Conservation (phyloP, 768 basidiomycete genomes). For the Leccinum obscurum region DNA sequence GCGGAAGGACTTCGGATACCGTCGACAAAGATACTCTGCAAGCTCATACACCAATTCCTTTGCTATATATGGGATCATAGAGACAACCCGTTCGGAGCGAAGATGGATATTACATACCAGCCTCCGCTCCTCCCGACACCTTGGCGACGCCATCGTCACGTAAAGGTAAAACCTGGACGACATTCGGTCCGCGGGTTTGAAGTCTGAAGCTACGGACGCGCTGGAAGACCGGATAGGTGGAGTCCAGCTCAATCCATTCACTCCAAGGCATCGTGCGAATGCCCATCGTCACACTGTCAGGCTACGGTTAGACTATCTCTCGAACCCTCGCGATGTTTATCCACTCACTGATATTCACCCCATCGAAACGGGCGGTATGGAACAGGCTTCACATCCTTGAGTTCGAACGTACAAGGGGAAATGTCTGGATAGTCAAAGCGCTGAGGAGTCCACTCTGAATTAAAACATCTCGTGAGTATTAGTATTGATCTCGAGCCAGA, state of each 20-base stretch:
- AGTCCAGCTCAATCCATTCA: slow-evolving; percentile 75
- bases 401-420: slow-evolving; percentile 37
- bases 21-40: slow-evolving; percentile 61
- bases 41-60: slow-evolving; percentile 69
- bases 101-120: slow-evolving; percentile 20
- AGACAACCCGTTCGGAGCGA: not conserved
- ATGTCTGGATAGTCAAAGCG: slow-evolving; percentile 53
- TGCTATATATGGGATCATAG: slow-evolving; percentile 38
- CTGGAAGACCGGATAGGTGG: slow-evolving; percentile 54
- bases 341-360: slow-evolving; percentile 61
- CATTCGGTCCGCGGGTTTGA: slow-evolving; percentile 46
- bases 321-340: not conserved
- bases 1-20: slow-evolving; percentile 59
- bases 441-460: slow-evolving; percentile 53
- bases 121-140: slow-evolving; percentile 32
- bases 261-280: slow-evolving; percentile 66
- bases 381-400: slow-evolving; percentile 51
- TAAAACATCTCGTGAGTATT: slow-evolving; percentile 1
- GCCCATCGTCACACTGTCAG: slow-evolving; percentile 63
- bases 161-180: slow-evolving; percentile 45
- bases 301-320: slow-evolving; percentile 5
- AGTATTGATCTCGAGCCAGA: not conserved
- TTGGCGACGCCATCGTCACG: slow-evolving; percentile 40
- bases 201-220: slow-evolving; percentile 57
- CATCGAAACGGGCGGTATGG: slow-evolving; percentile 65